A percentile compares a stretch with the other conserved stretches of the same genome.
These are phyloP conservation scores for Candida loeiensis DNA, from an alignment of 805 yeast species.

Conservation along the genomic window DNA sequence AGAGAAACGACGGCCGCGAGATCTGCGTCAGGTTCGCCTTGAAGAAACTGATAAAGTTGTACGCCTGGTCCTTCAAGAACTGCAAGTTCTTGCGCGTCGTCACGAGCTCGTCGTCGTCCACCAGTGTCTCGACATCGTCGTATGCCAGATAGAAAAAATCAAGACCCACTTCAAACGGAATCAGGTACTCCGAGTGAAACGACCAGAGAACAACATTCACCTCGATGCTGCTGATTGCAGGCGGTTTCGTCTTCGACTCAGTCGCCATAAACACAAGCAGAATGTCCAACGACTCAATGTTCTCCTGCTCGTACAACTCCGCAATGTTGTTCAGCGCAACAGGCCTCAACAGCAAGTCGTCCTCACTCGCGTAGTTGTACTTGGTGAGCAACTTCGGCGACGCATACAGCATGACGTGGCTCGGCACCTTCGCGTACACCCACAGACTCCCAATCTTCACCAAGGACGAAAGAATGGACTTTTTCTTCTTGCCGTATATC, in stretches of 20 bases:
- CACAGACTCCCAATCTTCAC: slow-evolving; percentile 34
- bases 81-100: slow-evolving; percentile 35
- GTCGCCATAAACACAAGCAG: slow-evolving; percentile 25
- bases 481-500: slow-evolving; percentile 36
- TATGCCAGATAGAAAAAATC: slow-evolving; percentile 38
- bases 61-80: slow-evolving; percentile 30
- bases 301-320: slow-evolving; percentile 30
- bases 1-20: slow-evolving; percentile 32
- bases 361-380: slow-evolving; percentile 27
- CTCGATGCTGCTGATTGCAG: slow-evolving; percentile 32
- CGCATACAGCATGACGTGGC: slow-evolving; percentile 30
- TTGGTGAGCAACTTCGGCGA: slow-evolving; percentile 37
- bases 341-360: slow-evolving; percentile 3
- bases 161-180: slow-evolving; percentile 37
- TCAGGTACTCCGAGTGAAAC: slow-evolving; percentile 37
- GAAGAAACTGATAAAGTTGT: slow-evolving; percentile 32
- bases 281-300: slow-evolving; percentile 24
- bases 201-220: slow-evolving; percentile 40
- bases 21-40: slow-evolving; percentile 30
- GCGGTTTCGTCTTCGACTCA: slow-evolving; percentile 27
- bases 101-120: slow-evolving; percentile 25
- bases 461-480: slow-evolving; percentile 30
- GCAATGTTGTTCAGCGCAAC: slow-evolving; percentile 22
- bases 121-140: slow-evolving; percentile 14
- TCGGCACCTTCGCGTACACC: slow-evolving; percentile 32